Base-by-base conservation (phyloP, 2,329 filamentous ascomycete genomes). In the Talaromyces sp. region DNA sequence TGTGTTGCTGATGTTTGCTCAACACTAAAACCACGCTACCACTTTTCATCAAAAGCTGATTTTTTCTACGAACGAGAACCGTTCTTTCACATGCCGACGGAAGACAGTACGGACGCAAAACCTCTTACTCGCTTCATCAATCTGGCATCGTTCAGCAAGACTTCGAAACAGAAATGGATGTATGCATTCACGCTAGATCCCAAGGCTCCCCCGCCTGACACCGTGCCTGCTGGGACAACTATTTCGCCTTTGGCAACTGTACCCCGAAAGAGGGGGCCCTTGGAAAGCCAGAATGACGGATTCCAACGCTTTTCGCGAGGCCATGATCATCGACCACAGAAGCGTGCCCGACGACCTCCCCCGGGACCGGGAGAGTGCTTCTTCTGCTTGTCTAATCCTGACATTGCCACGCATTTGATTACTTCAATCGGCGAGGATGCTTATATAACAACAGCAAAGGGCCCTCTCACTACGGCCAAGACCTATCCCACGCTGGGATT, bases 391-490 rank as follows among this genome's bases (percentile, higher is more conserved):
- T 93, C 91, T 6, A 97, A 96, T 73, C 86, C 89, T 6, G 89
- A 89, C 63, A 80, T 95, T 51, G 89, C 90, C 57, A 89, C 88
- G 1, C 93, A 99, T 76, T 89, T 99, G 75, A 89, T 97, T 68
- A 89, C 89, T 65, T 92, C 89, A 27, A 93, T 99, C 64, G 95
- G 90, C 58, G 87, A 92, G 19, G 89, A 96, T 62, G 84, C 87
- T 58, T 98, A 98, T 73, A 77, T 98, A 58, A 96, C 95, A 29
- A 95, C 89, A 26, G 91, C 95, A 62, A 97, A 96, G 74, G 95
- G 95, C 0, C 93, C 95, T 5, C 81, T 99, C 0, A 88, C 90
- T 1, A 89, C 86, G 1, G 75, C 84, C 0, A 78, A 83, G 8
- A 93, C 88, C 2, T 96, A 92, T 72, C 79, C 87, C 0, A 84